Percentiles rank a stretch among this genome's conserved stretches.
phyloP scores from a whole-genome alignment of 2,329 filamentous ascomycete species.

The Cladophialophora chaetospira region DNA sequence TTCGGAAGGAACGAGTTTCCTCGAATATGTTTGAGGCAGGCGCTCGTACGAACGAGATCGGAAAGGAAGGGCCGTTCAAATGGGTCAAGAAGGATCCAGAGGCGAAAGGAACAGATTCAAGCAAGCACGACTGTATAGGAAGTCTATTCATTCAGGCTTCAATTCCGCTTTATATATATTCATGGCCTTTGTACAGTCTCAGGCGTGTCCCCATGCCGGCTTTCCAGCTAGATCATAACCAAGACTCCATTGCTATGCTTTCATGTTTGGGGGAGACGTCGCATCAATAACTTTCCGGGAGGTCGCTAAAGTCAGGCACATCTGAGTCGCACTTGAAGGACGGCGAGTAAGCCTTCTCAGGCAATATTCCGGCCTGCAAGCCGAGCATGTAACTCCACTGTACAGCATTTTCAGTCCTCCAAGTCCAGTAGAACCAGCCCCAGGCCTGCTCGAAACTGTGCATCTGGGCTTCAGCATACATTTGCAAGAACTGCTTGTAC shows the following conservation, averaged over 20 bases:
- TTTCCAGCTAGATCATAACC: background rate
- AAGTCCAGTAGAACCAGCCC: slow-evolving; percentile 99
- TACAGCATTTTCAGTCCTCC: slow-evolving; percentile 81
- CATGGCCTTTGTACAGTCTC: background rate
- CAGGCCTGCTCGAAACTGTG: slow-evolving; percentile 85
- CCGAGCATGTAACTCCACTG: slow-evolving; percentile 94
- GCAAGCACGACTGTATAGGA: background rate
- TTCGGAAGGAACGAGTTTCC: no score
- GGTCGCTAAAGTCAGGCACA: slow-evolving; percentile 46
- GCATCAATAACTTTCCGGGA: slow-evolving; percentile 27
- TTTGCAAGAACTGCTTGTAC: slow-evolving; percentile 84
- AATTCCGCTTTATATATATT: no score
- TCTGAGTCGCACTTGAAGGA: slow-evolving; percentile 66
- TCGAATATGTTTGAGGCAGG: no score
- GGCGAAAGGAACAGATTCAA: no score
- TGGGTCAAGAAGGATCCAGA: no score
- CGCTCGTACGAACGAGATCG: no score
- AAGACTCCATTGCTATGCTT: slow-evolving; percentile 3
- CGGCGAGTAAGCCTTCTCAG: slow-evolving; percentile 69
- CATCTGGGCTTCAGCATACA: slow-evolving; percentile 97
- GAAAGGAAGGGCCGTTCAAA: no score
- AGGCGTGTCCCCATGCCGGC: background rate
- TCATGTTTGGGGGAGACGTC: background rate
- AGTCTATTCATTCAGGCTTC: slow-evolving; percentile 10
- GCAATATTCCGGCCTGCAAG: slow-evolving; percentile 75